These are phyloP conservation scores for Gnaphalium uliginosum DNA, from an alignment of 129 eudicot species.

Conservation along the genomic window DNA sequence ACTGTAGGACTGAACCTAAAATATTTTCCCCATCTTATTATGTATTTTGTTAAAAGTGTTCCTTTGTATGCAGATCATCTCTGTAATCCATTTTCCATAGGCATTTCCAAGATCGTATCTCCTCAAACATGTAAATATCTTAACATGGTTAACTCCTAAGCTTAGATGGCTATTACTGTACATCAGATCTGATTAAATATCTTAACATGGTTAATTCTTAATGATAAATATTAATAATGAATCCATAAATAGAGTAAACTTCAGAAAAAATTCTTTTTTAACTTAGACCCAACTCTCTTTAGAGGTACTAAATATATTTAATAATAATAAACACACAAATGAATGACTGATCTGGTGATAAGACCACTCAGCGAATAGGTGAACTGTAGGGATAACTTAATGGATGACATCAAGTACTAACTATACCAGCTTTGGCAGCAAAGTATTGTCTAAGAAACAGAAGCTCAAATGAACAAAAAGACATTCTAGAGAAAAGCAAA, in stretches of 20 bases:
- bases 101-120: too few species aligned
- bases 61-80: too few species aligned
- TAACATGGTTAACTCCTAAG: too few species aligned
- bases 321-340: neutral
- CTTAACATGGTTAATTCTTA: neutral
- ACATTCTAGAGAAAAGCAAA: neutral
- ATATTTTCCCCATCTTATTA: too few species aligned
- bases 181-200: too few species aligned
- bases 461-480: neutral
- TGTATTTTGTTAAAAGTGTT: too few species aligned
- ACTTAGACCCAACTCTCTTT: neutral
- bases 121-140: too few species aligned
- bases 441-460: neutral
- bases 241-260: neutral
- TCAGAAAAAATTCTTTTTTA: neutral
- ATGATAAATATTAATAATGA: too few species aligned
- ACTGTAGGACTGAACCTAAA: too few species aligned
- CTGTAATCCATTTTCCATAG: too few species aligned
- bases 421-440: conserved; percentile 2
- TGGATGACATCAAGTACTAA: neutral
- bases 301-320: neutral
- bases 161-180: too few species aligned
- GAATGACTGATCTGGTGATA: neutral
- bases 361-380: neutral
- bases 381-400: neutral